phyloP scores from a whole-genome alignment of 345 rosid species.

The Kandelia obovata region DNA sequence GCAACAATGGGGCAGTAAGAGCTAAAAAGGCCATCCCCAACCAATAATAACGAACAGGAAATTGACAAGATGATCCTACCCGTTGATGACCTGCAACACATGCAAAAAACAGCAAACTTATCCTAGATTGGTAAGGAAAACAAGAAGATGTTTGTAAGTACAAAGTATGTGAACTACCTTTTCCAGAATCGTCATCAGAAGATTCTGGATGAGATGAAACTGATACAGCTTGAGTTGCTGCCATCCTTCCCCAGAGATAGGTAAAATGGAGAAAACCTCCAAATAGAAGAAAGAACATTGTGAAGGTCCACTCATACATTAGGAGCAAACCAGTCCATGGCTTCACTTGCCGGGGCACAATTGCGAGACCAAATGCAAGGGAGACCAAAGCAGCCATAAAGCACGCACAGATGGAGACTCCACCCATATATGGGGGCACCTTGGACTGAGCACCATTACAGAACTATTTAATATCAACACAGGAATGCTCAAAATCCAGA shows the following conservation, averaged over 20 bases:
- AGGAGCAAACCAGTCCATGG: constrained; percentile 90
- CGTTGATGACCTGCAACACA: constrained; percentile 61
- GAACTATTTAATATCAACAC: constrained; percentile 36
- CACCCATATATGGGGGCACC: constrained; percentile 67
- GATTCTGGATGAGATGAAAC: constrained; percentile 39
- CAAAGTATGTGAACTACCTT: constrained; percentile 45
- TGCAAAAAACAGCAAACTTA: background rate
- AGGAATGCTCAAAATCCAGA: background rate
- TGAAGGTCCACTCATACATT: constrained; percentile 83
- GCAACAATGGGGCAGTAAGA: constrained; percentile 59
- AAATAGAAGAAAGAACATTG: constrained; percentile 58
- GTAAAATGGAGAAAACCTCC: constrained; percentile 64
- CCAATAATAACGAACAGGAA: constrained; percentile 59
- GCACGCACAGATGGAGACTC: constrained; percentile 55
- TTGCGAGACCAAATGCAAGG: constrained; percentile 52
- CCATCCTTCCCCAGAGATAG: constrained; percentile 57
- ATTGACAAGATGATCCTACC: constrained; percentile 47
- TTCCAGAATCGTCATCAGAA: constrained; percentile 58
- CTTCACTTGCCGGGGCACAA: constrained; percentile 80
- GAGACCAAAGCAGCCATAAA: constrained; percentile 48
- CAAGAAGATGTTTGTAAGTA: background rate
- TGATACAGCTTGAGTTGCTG: constrained; percentile 47
- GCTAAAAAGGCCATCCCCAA: constrained; percentile 71
- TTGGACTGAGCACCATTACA: constrained; percentile 42
- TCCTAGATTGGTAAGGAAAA: background rate